These are phyloP conservation scores for Cryptomeria japonica DNA, from an alignment of 75 land plant species.

Conservation along the genomic window DNA sequence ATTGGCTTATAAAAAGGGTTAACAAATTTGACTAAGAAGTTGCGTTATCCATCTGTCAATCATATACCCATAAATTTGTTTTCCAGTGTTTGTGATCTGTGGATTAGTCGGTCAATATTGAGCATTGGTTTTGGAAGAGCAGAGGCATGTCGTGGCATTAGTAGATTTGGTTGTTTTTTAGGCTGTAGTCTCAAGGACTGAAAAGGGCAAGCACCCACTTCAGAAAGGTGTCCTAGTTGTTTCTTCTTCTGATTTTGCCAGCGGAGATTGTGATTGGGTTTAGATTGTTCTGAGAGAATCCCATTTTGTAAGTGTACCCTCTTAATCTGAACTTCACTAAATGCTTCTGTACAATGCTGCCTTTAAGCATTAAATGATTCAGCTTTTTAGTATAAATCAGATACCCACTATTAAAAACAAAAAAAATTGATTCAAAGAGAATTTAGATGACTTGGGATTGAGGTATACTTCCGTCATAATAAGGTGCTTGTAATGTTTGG, in stretches of 20 bases:
- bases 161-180: background rate
- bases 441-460: background rate
- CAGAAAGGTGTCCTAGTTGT: background rate
- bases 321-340: background rate
- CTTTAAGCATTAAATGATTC: background rate
- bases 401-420: background rate
- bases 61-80: background rate
- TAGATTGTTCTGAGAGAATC: background rate
- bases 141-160: background rate
- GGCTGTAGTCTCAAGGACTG: background rate
- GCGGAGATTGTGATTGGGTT: background rate
- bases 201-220: background rate
- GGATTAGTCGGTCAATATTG: background rate
- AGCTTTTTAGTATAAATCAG: background rate
- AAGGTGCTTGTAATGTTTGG: background rate
- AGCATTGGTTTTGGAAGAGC: background rate
- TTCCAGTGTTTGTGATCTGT: constrained; percentile 1
- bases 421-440: background rate
- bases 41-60: background rate
- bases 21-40: background rate
- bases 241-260: background rate
- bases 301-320: background rate
- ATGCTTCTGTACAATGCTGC: background rate
- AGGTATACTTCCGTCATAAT: background rate
- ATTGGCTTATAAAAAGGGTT: background rate